These are phyloP conservation scores for Cutaneotrichosporon mucoides DNA, from an alignment of 1,284 basidiomycete species.

Conservation along the genomic window DNA sequence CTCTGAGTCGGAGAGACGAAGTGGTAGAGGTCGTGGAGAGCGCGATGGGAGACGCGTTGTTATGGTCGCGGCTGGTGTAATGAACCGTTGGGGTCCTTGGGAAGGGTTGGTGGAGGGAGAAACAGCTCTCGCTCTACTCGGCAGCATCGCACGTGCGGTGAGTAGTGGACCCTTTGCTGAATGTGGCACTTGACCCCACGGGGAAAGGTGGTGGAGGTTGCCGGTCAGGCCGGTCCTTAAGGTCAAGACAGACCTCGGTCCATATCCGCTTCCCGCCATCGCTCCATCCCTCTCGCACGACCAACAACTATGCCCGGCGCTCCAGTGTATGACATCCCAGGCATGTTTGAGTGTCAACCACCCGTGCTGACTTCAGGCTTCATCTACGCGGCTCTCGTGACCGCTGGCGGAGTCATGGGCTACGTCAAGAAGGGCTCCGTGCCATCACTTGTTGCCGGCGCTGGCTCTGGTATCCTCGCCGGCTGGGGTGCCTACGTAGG, in stretches of 20 bases:
- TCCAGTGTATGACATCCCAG: slow-evolving; percentile 17
- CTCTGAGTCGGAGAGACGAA: not conserved
- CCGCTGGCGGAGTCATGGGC: slow-evolving; percentile 36
- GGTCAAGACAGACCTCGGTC: too few relatives aligned
- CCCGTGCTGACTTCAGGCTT: slow-evolving; percentile 24
- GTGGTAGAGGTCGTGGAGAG: not conserved
- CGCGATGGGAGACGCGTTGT: not conserved
- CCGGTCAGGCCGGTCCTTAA: too few relatives aligned
- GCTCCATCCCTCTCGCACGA: not conserved
- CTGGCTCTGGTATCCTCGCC: slow-evolving; percentile 24
- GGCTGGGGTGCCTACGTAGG: slow-evolving; percentile 41
- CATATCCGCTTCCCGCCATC: not conserved
- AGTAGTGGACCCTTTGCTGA: not conserved
- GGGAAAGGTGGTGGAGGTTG: not conserved
- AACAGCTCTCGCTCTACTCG: not conserved
- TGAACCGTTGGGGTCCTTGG: not conserved
- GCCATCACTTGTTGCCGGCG: slow-evolving; percentile 36
- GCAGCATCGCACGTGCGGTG: slow-evolving; percentile 1
- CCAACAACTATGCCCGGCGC: not conserved
- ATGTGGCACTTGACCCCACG: slow-evolving; percentile 1
- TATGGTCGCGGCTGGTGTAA: not conserved
- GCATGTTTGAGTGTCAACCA: not conserved
- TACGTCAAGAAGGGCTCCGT: slow-evolving; percentile 36
- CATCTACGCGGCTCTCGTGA: slow-evolving; percentile 33
- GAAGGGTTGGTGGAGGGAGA: too few relatives aligned